Percentiles rank a stretch among this genome's conserved stretches.
Evolutionary conservation across 352 stramenopile species (phyloP).

Genomic region (Phytopythium chamaehyphon): DNA sequence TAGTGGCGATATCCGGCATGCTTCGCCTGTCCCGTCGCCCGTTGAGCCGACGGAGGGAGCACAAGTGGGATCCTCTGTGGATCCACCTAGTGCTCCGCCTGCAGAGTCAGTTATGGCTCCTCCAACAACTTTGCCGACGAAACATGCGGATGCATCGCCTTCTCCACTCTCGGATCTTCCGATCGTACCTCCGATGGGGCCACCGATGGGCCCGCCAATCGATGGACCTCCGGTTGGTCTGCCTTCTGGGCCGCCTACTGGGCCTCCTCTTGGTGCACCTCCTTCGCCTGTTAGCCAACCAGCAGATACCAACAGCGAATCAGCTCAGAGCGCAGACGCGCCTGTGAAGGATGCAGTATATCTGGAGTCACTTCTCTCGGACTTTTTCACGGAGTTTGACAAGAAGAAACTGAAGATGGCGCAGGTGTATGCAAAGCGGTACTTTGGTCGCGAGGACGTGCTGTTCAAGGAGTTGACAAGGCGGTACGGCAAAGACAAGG

Average conservation of each 20-base stretch:
- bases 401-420: conserved; percentile 59
- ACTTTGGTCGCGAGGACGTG: conserved; percentile 57
- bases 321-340: background rate
- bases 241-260: background rate
- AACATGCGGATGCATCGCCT: no score
- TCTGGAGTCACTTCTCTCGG: conserved; percentile 49
- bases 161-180: no score
- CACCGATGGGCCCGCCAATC: background rate
- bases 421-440: conserved; percentile 60
- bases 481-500: conserved; percentile 52
- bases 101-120: no score
- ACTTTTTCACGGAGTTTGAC: conserved; percentile 66
- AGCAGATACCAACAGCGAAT: background rate
- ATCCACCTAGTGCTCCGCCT: no score
- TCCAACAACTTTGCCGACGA: no score
- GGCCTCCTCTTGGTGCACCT: conserved; percentile 2
- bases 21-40: background rate
- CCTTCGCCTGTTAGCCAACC: background rate
- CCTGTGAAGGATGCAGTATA: conserved; percentile 12
- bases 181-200: background rate
- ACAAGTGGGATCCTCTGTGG: no score
- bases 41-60: no score
- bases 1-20: background rate
- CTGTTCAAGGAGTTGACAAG: conserved; percentile 64
- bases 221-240: background rate